Conservation (phyloP, 1,284 basidiomycete genomes). For the Ustilago loliicola region DNA sequence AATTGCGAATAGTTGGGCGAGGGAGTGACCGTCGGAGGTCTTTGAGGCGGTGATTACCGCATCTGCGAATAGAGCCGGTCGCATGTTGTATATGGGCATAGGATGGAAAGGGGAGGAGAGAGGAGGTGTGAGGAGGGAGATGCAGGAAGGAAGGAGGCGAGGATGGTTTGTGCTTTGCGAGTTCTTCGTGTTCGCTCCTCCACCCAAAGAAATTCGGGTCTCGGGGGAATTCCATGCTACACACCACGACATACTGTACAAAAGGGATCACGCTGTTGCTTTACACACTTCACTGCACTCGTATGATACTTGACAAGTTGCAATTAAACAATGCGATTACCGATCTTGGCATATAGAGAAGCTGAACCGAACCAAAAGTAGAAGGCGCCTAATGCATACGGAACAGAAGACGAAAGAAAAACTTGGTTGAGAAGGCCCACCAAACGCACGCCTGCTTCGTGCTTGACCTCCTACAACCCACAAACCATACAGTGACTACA, state of each 20-base stretch:
- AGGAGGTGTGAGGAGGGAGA: background rate
- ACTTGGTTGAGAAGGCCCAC: background rate
- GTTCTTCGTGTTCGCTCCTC: slow-evolving; percentile 16
- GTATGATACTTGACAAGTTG: background rate
- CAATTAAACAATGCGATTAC: background rate
- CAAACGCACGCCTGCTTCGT: slow-evolving; percentile 44
- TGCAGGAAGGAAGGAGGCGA: background rate
- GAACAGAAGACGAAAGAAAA: slow-evolving; percentile 10
- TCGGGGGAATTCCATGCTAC: background rate
- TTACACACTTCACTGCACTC: background rate
- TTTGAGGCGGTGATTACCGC: slow-evolving; percentile 39
- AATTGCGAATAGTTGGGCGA: slow-evolving; percentile 59
- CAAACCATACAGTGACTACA: slow-evolving; percentile 3
- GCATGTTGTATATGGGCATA: slow-evolving; percentile 22
- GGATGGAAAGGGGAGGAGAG: background rate
- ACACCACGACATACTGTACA: background rate
- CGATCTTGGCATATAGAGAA: too few relatives aligned
- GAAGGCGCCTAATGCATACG: background rate
- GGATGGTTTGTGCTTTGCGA: slow-evolving; percentile 13
- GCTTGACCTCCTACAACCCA: slow-evolving; percentile 2
- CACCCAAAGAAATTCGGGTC: background rate
- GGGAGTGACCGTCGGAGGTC: slow-evolving; percentile 37
- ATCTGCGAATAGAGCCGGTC: slow-evolving; percentile 47
- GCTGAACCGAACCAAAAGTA: background rate
- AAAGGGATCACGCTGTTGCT: background rate